Conservation (phyloP, 2,329 filamentous ascomycete genomes). For the Byssochlamys sp. region DNA sequence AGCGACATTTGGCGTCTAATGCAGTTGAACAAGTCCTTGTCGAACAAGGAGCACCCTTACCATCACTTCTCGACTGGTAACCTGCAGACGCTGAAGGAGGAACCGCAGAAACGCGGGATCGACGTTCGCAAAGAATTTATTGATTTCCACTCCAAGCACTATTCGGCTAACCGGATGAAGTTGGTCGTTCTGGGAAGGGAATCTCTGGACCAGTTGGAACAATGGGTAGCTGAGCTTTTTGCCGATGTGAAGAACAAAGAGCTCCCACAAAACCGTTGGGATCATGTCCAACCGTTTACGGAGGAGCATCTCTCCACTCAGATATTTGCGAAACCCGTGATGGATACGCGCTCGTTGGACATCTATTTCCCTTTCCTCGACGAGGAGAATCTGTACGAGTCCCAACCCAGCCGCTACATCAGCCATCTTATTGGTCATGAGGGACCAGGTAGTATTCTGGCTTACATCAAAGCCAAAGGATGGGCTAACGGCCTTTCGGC, state of each 20-base stretch:
- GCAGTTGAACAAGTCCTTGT: conserved; percentile 79
- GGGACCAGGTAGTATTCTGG: conserved; percentile 81
- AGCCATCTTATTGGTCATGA: conserved; percentile 86
- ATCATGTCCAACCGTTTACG: conserved; percentile 51
- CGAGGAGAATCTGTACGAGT: conserved; percentile 68
- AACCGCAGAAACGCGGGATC: conserved; percentile 67
- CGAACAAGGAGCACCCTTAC: conserved; percentile 77
- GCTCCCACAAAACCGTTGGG: conserved; percentile 59
- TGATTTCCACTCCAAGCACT: conserved; percentile 78
- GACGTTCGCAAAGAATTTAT: conserved; percentile 87
- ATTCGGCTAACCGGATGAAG: conserved; percentile 91
- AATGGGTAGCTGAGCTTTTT: conserved; percentile 77
- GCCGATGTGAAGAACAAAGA: conserved; percentile 73
- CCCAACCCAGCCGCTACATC: conserved; percentile 75
- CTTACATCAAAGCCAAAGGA: conserved; percentile 79
- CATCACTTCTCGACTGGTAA: conserved; percentile 89
- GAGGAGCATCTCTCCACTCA: conserved; percentile 57
- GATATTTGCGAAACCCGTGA: conserved; percentile 81
- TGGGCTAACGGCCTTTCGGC: conserved; percentile 79
- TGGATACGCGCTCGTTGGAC: conserved; percentile 71
- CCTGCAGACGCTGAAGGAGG: conserved; percentile 71
- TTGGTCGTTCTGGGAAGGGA: conserved; percentile 77
- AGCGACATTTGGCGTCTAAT: conserved; percentile 79
- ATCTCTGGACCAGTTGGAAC: conserved; percentile 67
- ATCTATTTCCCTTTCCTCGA: conserved; percentile 78